phyloP scores from a whole-genome alignment of 2,329 filamentous ascomycete species.

The Colletotrichum sp. region DNA sequence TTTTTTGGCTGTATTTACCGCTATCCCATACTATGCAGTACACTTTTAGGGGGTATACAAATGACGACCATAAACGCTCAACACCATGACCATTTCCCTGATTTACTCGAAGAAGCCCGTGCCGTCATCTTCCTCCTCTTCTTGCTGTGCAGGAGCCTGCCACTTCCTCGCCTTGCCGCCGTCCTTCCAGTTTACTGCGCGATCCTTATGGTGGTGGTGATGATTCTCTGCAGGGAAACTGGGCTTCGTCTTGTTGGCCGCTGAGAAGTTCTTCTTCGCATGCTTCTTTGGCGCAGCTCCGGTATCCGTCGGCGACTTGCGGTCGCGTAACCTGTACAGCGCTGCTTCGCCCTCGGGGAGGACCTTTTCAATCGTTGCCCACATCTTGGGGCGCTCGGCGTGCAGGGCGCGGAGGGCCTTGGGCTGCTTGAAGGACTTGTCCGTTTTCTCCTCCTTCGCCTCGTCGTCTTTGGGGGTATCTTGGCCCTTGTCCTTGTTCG shows the following conservation, averaged over 20 bases:
- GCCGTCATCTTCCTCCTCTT: constrained; percentile 54
- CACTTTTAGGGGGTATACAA: constrained; percentile 19
- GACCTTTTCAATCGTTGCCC: constrained; percentile 69
- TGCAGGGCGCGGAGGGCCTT: constrained; percentile 41
- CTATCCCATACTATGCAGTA: background rate
- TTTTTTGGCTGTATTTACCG: background rate
- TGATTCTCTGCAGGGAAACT: constrained; percentile 14
- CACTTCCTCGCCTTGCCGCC: constrained; percentile 28
- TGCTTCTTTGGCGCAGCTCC: constrained; percentile 14
- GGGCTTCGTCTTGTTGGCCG: background rate
- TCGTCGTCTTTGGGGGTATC: constrained; percentile 39
- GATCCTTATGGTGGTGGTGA: constrained; percentile 17
- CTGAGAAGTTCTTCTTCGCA: background rate
- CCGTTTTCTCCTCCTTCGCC: constrained; percentile 35
- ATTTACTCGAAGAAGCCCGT: constrained; percentile 63
- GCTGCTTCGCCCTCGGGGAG: constrained; percentile 60
- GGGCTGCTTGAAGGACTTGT: constrained; percentile 44
- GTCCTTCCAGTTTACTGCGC: constrained; percentile 19
- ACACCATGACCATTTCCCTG: constrained; percentile 1
- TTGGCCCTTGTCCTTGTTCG: constrained; percentile 33
- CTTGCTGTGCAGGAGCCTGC: constrained; percentile 41
- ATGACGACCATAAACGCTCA: constrained; percentile 8
- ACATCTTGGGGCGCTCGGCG: constrained; percentile 65
- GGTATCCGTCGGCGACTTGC: constrained; percentile 37
- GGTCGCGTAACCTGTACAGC: constrained; percentile 61